These are phyloP conservation scores for Mucor piriformis DNA, from an alignment of 371 early-diverging fungal genomes.

Conservation along the genomic window DNA sequence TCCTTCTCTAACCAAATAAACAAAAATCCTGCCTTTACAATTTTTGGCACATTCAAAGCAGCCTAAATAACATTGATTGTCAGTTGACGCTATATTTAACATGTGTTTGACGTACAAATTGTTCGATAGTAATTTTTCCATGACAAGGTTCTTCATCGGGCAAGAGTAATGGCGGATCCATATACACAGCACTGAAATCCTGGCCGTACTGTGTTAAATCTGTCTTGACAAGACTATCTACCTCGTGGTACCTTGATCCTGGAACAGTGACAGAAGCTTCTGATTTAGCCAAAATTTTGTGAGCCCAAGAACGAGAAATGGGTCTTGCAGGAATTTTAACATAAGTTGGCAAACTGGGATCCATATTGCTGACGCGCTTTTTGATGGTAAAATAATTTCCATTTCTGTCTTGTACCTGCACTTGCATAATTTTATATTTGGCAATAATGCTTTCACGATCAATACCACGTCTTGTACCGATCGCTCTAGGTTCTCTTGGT, in stretches of 20 bases:
- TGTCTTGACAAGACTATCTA: constrained; percentile 37
- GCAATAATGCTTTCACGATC: constrained; percentile 74
- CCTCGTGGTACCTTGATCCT: constrained; percentile 38
- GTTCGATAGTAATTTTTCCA: constrained; percentile 69
- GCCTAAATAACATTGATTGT: constrained; percentile 28
- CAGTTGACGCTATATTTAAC: no score
- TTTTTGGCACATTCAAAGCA: constrained; percentile 55
- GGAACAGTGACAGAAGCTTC: neutral
- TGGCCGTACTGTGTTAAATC: constrained; percentile 64
- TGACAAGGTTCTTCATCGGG: constrained; percentile 69
- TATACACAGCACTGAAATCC: constrained; percentile 80
- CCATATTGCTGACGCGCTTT: constrained; percentile 76
- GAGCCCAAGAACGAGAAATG: constrained; percentile 86
- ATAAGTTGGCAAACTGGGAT: constrained; percentile 86
- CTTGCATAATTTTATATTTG: constrained; percentile 82
- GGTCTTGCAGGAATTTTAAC: constrained; percentile 84
- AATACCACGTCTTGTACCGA: constrained; percentile 35
- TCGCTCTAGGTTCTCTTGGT: constrained; percentile 37
- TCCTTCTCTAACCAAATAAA: constrained; percentile 94
- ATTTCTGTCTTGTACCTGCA: constrained; percentile 79
- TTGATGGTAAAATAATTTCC: constrained; percentile 83
- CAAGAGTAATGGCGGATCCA: constrained; percentile 88
- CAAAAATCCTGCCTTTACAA: constrained; percentile 80
- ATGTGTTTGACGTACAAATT: constrained; percentile 52
- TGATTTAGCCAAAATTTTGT: constrained; percentile 54